Base-by-base conservation (phyloP, 805 yeast species). In the Maudiozyma bulderi region DNA sequence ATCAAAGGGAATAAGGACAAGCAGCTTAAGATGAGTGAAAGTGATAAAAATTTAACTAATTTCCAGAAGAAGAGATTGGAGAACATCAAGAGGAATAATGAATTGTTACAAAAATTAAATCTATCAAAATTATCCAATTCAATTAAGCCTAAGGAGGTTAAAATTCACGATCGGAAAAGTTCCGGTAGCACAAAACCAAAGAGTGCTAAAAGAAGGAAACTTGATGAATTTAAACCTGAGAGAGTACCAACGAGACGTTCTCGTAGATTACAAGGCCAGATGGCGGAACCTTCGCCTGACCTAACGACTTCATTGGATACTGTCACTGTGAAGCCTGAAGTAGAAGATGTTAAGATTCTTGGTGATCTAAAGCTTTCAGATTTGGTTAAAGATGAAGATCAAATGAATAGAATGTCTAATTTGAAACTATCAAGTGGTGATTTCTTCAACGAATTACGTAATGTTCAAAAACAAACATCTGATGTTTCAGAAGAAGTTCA, bases 31-130 rank as follows among this genome's bases (percentile, higher is more conserved):
- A 40, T 49, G 52, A 44, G 47, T 26, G 43, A 39, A 8, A 41
- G 26, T 45, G 37, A 35, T 40, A 39, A 26, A 29, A 47, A 51
- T 26, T 50, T 82, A 32, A 76, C 85, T 1, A 87, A 81, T 35
- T 83, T 86, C 60, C 93, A 86, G 64, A 76, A 71, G 57, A 81
- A 80, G 60, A 67, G 95, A 51, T 81, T 76, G 59, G 86, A 79
- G 50, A 88, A 87, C 61, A 93, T 91, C 51, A 86, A 81, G 54
- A 73, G 98, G 45, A 93, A 91, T 66, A 80, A 81, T 62, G 86
- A 81, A 54, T 74, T 90, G 28, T 71, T 91, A 47, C 74, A 78
- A 56, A 80, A 83, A 54, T 73, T 91, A 54, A 84, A 88, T 54
- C 71, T 91, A 15, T 34, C 51, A 11, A 48, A 48, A 33, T 30